phyloP scores from a whole-genome alignment of 257 asterid genomes.

The Asclepias syriaca region DNA sequence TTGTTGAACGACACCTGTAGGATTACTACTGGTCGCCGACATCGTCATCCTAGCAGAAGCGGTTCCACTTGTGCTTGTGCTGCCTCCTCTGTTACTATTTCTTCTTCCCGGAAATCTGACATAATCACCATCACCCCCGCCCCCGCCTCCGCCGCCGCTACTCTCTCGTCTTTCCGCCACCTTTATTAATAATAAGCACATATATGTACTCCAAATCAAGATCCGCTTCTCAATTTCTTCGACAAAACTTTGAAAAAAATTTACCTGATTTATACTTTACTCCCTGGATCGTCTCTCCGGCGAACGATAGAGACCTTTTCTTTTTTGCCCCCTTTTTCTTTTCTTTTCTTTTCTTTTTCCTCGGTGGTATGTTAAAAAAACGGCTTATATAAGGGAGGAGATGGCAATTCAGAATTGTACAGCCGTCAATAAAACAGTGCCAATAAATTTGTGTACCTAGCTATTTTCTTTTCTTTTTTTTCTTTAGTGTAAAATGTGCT shows the following conservation, averaged over 20 bases:
- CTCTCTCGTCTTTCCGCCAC: conserved; percentile 67
- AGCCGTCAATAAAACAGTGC: conserved; percentile 48
- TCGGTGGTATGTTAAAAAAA: background rate
- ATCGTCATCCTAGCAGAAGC: conserved; percentile 3
- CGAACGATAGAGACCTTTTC: conserved; percentile 1
- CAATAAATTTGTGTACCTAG: background rate
- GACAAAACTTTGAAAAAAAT: too few species aligned
- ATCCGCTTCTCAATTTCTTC: background rate
- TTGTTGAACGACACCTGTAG: background rate
- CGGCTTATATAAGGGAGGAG: conserved; percentile 11
- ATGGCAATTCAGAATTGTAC: conserved; percentile 14
- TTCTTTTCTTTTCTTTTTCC: background rate
- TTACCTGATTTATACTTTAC: background rate
- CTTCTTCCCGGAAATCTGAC: conserved; percentile 31
- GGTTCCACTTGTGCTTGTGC: conserved; percentile 10
- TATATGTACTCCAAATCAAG: conserved; percentile 25
- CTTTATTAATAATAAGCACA: conserved; percentile 41
- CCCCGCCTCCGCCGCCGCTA: too few species aligned
- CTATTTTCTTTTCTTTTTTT: too few species aligned
- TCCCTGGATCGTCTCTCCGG: background rate
- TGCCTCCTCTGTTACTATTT: background rate
- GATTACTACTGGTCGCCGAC: background rate
- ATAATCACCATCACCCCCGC: conserved; percentile 25
- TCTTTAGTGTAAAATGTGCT: conserved; percentile 1
- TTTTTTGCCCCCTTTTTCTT: too few species aligned